Percentiles rank a stretch among this genome's conserved stretches.
Evolutionary conservation across 257 asterid genomes (phyloP).

Genomic region (Solanum chilense): DNA sequence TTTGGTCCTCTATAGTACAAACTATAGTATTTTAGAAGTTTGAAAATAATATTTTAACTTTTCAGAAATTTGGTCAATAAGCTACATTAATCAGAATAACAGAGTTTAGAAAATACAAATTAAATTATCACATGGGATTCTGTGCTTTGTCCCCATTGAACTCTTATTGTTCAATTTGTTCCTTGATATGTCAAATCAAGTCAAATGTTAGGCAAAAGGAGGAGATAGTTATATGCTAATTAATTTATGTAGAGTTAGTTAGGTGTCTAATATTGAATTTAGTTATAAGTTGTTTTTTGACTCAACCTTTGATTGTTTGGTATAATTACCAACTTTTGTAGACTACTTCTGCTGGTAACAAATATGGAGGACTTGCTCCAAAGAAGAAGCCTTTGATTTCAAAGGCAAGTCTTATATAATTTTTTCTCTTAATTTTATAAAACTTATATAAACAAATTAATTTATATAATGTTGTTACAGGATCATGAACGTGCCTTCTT

Average conservation of each 20-base stretch:
- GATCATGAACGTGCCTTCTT: slow-evolving; percentile 75
- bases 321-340: background rate
- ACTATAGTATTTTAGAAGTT: background rate
- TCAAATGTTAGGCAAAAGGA: background rate
- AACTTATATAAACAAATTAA: background rate
- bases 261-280: background rate
- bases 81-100: background rate
- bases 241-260: background rate
- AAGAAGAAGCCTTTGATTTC: slow-evolving; percentile 82
- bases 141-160: background rate
- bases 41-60: background rate
- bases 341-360: slow-evolving; percentile 34
- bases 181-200: background rate
- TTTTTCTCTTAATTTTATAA: background rate
- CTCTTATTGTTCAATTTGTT: background rate
- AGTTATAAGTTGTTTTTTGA: background rate
- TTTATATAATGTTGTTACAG: slow-evolving; percentile 11
- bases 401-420: slow-evolving; percentile 30
- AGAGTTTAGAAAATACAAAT: background rate
- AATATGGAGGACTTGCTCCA: slow-evolving; percentile 64
- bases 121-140: background rate
- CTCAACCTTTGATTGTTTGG: background rate
- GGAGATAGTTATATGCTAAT: background rate
- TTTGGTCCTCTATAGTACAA: background rate
- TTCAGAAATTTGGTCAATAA: background rate